Evolutionary conservation across 371 early-diverging fungal genomes (phyloP), one percentile per base, ranked within the genome.

Genomic region (Zancudomyces culisetae): DNA sequence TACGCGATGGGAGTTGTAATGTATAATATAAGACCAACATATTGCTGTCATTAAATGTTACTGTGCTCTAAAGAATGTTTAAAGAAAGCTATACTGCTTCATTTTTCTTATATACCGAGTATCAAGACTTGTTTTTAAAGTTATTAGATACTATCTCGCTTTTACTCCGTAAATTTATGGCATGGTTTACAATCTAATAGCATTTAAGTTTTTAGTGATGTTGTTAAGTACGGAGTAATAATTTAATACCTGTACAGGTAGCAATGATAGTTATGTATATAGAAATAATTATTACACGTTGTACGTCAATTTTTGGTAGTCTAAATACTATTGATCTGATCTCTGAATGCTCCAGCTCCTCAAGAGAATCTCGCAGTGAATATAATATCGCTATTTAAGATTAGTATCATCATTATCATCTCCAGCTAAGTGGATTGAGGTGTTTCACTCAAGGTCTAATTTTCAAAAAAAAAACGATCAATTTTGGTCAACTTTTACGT

Each of bases 281-380:
- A n/a, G n/a, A n/a, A n/a, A n/a, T n/a, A n/a, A n/a, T n/a, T 13
- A 8, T 43, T 46, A 52, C 53, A 6, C 22, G 41, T 3, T 39
- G 19, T 71, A 87, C 79, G 52, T 87, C 80, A 62, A 87, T 48
- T 28, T 54, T 51, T 8, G 91, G 90, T 52, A 90, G 70, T 27
- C 85, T 75, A 57, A 85, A 70, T 55, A 90, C 58, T 68, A 85
- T 70, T 1, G 85, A 80, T 55, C 84, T 72, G 51, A 91, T 91
- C 60, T 91, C 89, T 0, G 85, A 85, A 59, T 88, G 86, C 58
- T 91, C 92, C 47, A 90, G 67, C 51, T 90, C 90, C 60, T 91
- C 92, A 23, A 91, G 70, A 21, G 74, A 77, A 53, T 88, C 90
- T 58, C 80, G 83, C 18, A 70, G 66, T 41, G 70, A 67, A 18